phyloP scores from a whole-genome alignment of 2,329 filamentous ascomycete species.

The Xylaria hypoxylon region DNA sequence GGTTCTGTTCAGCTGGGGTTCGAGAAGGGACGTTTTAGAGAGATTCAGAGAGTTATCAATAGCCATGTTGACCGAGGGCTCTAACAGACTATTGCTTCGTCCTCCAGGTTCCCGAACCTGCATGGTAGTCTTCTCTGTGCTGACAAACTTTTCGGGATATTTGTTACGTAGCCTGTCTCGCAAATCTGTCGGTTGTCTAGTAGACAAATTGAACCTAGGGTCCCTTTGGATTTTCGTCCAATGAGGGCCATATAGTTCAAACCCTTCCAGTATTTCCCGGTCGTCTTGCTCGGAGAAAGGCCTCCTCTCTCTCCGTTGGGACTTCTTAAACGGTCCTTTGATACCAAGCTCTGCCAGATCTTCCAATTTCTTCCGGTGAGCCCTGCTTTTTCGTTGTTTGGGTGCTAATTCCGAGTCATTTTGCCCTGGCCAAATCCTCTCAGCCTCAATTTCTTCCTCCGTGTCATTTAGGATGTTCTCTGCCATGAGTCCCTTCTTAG shows the following conservation, averaged over 20 bases:
- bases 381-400: constrained; percentile 63
- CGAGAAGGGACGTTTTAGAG: constrained; percentile 54
- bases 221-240: constrained; percentile 76
- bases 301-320: constrained; percentile 68
- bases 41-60: constrained; percentile 60
- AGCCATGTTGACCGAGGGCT: constrained; percentile 63
- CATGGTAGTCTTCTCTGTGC: constrained; percentile 66
- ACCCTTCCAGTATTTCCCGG: constrained; percentile 69
- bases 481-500: constrained; percentile 62
- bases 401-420: constrained; percentile 53
- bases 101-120: constrained; percentile 57
- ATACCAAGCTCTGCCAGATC: constrained; percentile 70
- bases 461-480: constrained; percentile 67
- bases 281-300: constrained; percentile 74
- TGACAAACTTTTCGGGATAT: constrained; percentile 68
- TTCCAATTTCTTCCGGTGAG: constrained; percentile 67
- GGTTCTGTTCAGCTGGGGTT: constrained; percentile 55
- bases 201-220: constrained; percentile 66
- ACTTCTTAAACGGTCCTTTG: constrained; percentile 71
- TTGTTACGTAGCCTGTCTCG: constrained; percentile 73
- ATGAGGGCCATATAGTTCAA: constrained; percentile 69
- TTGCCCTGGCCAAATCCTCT: constrained; percentile 44
- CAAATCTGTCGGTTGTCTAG: constrained; percentile 71
- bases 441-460: constrained; percentile 53
- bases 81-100: constrained; percentile 59